Base-by-base conservation (phyloP, 306 rosid species). In the Calophaca sinica region DNA sequence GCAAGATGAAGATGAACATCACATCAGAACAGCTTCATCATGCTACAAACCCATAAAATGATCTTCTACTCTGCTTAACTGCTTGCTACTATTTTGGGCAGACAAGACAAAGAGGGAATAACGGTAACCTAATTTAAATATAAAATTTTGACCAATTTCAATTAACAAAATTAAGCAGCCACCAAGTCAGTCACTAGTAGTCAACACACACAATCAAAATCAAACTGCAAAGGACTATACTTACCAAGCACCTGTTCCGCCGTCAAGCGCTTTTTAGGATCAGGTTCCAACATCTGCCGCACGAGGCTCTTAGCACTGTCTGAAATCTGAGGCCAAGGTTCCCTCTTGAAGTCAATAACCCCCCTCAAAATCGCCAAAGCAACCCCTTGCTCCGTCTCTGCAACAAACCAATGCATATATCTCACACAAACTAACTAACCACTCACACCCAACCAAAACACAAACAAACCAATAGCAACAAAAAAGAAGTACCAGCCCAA, bases 271-370 rank as follows among this genome's bases (percentile, higher is more conserved):
- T 81, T 92, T 73, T 72, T 88, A 11, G 97, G 96, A 81, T 96
- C 98, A 0, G 89, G 93, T 62, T 96, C 90, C 83, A 96, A 80
- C 99, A 96, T 92, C 87, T 87, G 96, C 57, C 91, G 84, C 31
- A 96, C 99, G 12, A 96, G 98, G 84, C 98, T 89, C 86, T 96
- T 96, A 9, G 99, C 98, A 86, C 87, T 83, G 38, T 92, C 96
- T 3, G 99, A 96, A 73, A 96, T 90, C 87, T 90, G 99, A 83
- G 99, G 99, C 99, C 99, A 96, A 1, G 99, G 99, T 60, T 92
- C 98, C 87, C 99, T 90, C 86, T 89, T 96, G 84, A 96, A 96
- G 84, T 96, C 99, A 77, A 96, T 82, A 32, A 86, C 90, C n/a
- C 99, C 96, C 72, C 99, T 90, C 85, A 96, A 85, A 57, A 96